Conservation (phyloP, 306 rosid species). For the Castanea crenata region DNA sequence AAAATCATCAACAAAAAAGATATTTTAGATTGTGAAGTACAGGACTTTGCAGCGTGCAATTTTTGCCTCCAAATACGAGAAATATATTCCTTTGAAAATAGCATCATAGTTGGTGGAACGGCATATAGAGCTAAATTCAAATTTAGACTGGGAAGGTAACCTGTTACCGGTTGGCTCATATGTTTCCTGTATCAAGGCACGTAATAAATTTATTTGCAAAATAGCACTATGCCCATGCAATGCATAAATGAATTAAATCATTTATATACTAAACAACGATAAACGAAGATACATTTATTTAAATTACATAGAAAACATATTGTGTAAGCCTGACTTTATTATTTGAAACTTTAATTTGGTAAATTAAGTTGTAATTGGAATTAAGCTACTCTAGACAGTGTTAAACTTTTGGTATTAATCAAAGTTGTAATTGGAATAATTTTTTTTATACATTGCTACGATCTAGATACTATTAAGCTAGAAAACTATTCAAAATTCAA, state of each 20-base stretch:
- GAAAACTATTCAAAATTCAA: background rate
- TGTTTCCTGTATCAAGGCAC: constrained; percentile 48
- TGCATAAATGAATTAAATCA: no score
- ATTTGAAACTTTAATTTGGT: no score
- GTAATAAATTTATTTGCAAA: constrained; percentile 15
- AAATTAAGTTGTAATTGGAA: no score
- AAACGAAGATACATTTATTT: no score
- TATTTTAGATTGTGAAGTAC: constrained; percentile 91
- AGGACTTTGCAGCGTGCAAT: constrained; percentile 85
- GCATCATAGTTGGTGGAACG: constrained; percentile 85
- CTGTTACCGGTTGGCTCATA: constrained; percentile 67
- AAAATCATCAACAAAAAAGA: constrained; percentile 79
- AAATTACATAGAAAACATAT: no score
- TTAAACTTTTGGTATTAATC: no score
- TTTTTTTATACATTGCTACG: background rate
- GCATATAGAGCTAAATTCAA: constrained; percentile 56
- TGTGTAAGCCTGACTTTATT: no score
- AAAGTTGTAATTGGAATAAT: no score
- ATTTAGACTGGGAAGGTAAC: constrained; percentile 90
- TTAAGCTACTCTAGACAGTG: no score
- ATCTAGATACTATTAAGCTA: background rate
- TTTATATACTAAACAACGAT: no score
- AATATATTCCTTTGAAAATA: constrained; percentile 76
- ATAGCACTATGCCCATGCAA: no score
- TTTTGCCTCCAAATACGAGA: constrained; percentile 87